Conservation (phyloP, 225 moss, liverwort and hornwort genomes). For the Lunularia cruciata region DNA sequence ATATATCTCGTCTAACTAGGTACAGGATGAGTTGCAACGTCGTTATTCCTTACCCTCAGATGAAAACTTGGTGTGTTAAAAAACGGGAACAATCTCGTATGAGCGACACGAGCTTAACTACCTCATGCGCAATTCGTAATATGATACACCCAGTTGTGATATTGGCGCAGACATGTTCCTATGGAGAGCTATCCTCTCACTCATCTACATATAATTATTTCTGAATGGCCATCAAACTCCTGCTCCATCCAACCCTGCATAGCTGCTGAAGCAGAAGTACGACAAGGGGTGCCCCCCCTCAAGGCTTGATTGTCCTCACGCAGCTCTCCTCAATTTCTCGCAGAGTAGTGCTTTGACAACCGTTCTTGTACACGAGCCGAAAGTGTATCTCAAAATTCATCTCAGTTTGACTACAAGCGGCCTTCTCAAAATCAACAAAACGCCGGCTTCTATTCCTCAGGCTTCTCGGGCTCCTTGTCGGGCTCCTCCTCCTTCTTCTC, state of each 20-base stretch:
- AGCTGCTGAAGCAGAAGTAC: constrained; percentile 19
- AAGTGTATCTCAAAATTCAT: not conserved
- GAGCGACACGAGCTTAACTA: not conserved
- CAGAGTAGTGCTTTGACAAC: constrained; percentile 19
- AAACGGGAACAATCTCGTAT: not conserved
- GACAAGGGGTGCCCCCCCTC: constrained; percentile 4
- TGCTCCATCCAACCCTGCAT: not conserved
- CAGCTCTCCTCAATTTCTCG: constrained; percentile 14
- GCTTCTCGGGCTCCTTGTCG: constrained; percentile 85
- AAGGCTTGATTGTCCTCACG: constrained; percentile 20
- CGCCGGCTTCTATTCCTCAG: constrained; percentile 43
- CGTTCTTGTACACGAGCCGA: constrained; percentile 8
- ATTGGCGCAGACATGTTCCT: constrained; percentile 9
- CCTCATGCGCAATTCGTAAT: constrained; percentile 6
- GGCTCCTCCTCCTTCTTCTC: constrained; percentile 91
- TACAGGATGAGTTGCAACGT: not conserved
- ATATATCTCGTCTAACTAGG: too few species aligned
- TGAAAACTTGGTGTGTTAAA: not conserved
- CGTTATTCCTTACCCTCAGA: not conserved
- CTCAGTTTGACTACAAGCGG: not conserved
- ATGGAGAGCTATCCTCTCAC: not conserved
- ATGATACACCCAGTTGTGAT: constrained; percentile 8
- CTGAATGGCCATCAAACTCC: not conserved
- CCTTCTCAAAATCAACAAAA: not conserved
- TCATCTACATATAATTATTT: constrained; percentile 4